Evolutionary conservation across 2,329 filamentous ascomycete species (phyloP).

Genomic region (Penicillium palitans): DNA sequence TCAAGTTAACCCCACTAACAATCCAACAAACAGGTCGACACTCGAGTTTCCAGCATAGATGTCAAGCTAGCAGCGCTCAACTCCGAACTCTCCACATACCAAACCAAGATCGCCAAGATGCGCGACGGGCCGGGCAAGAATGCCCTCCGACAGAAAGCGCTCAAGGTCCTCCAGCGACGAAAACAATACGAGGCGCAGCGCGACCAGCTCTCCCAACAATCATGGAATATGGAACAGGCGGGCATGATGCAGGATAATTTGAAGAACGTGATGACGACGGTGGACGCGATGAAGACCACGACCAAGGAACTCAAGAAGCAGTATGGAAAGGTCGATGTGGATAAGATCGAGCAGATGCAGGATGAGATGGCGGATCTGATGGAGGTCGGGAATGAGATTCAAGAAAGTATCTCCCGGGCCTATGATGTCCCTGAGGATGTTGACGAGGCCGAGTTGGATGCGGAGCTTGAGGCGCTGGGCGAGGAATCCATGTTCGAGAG

Average conservation of each 20-base stretch:
- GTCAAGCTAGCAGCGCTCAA: slow-evolving; percentile 93
- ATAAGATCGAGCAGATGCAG: slow-evolving; percentile 96
- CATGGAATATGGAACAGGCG: slow-evolving; percentile 99
- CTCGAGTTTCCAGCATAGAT: slow-evolving; percentile 80
- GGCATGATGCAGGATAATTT: slow-evolving; percentile 98
- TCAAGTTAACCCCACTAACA: slow-evolving; percentile 14
- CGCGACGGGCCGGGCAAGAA: slow-evolving; percentile 92
- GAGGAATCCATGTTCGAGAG: slow-evolving; percentile 90
- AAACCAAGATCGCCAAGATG: slow-evolving; percentile 85
- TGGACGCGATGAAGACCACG: slow-evolving; percentile 95
- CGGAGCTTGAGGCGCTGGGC: slow-evolving; percentile 89
- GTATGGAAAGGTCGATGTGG: slow-evolving; percentile 95
- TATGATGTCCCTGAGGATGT: slow-evolving; percentile 98
- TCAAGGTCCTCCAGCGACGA: slow-evolving; percentile 88
- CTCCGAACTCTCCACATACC: slow-evolving; percentile 84
- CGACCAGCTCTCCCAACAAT: slow-evolving; percentile 89
- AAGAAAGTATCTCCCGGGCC: slow-evolving; percentile 84
- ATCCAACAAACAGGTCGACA: slow-evolving; percentile 64
- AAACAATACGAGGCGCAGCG: slow-evolving; percentile 94
- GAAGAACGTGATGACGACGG: slow-evolving; percentile 97
- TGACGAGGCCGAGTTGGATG: slow-evolving; percentile 93
- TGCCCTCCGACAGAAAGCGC: slow-evolving; percentile 88
- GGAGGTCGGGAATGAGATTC: slow-evolving; percentile 97
- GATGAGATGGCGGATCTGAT: slow-evolving; percentile 99
- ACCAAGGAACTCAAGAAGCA: slow-evolving; percentile 90